Conservation (phyloP, 1,139 yeast species). For the Blastobotrys aristatus region DNA sequence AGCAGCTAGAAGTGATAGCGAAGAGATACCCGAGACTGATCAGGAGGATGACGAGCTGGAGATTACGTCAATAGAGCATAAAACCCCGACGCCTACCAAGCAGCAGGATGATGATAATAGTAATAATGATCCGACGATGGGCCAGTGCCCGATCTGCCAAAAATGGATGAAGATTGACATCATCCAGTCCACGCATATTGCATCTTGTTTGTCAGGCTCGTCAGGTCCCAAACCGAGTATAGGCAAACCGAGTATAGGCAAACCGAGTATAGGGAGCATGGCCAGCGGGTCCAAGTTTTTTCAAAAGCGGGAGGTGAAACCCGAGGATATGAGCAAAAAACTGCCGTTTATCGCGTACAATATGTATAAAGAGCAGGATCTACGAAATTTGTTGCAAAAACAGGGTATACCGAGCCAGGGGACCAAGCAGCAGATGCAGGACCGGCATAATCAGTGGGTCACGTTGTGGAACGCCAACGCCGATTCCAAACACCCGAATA, state of each 20-base stretch:
- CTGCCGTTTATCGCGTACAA: conserved; percentile 15
- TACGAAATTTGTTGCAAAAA: conserved; percentile 55
- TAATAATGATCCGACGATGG: conserved; percentile 14
- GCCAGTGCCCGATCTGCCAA: conserved; percentile 64
- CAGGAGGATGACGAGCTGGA: conserved; percentile 12
- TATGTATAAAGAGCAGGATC: conserved; percentile 41
- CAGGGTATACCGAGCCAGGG: conserved; percentile 61
- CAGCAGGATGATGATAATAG: background rate
- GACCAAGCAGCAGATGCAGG: conserved; percentile 55
- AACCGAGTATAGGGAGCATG: background rate
- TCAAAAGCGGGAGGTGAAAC: conserved; percentile 12
- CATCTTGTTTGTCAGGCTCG: conserved; percentile 46
- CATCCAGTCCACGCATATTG: conserved; percentile 66
- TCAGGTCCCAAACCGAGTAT: conserved; percentile 2
- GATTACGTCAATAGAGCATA: conserved; percentile 12
- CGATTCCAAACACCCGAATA: conserved; percentile 66
- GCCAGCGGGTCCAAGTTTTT: conserved; percentile 2
- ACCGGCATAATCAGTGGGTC: conserved; percentile 73
- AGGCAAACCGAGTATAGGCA: background rate
- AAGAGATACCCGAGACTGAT: background rate
- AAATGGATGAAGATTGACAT: conserved; percentile 50
- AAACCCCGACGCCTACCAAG: conserved; percentile 7
- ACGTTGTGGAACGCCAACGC: conserved; percentile 77
- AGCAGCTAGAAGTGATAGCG: background rate
- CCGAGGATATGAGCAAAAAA: conserved; percentile 13